Evolutionary conservation across 2,329 filamentous ascomycete genomes (phyloP), one percentile per base, ranked within the genome.

Genomic region (Daldinia sp.): DNA sequence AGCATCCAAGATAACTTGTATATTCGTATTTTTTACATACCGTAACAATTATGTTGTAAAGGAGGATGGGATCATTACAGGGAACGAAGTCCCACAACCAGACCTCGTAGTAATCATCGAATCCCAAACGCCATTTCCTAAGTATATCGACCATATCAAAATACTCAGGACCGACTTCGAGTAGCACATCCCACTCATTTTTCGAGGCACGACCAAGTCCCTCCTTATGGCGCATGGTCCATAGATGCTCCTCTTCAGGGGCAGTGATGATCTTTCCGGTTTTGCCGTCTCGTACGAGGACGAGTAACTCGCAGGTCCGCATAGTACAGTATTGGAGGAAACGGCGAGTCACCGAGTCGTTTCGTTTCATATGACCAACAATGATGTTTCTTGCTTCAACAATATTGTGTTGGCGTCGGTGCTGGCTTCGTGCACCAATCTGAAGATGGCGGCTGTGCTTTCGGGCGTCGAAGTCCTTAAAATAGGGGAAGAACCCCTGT

Each of bases 291-390:
- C 73, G 68, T 41, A 78, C 76, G 3, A 75, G 69, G 20, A 78
- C 68, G 12, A 77, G 59, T 4, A 75, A 1, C 28, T 76, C 74
- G 6, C 76, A 70, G 4, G 73, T 64, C 39, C 73, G 73, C 76
- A 78, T 77, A 13, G 72, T 68, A 53, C 71, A 72, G 42, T 77
- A 78, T 50, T 78, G 74, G 13, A 78, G 75, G 55, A 78, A 78
- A 3, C 76, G 73, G n/a, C 75, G 74, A 4, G 75, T 77, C 2
- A 75, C 70, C 6, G 76, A 73, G 53, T 78, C 76, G 35, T 78
- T 76, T 1, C 77, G 75, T 55, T 74, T 78, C 76, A 78, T 79
- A n/a, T 79, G 69, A 5, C 74, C 76, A n/a, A 77, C 77, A 6
- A 79, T 61, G 35, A 76, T 71, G 51, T 78, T 78, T 50, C 75